Evolutionary conservation across 1,284 basidiomycete species (phyloP).

Genomic region (Trichosporon sp.): DNA sequence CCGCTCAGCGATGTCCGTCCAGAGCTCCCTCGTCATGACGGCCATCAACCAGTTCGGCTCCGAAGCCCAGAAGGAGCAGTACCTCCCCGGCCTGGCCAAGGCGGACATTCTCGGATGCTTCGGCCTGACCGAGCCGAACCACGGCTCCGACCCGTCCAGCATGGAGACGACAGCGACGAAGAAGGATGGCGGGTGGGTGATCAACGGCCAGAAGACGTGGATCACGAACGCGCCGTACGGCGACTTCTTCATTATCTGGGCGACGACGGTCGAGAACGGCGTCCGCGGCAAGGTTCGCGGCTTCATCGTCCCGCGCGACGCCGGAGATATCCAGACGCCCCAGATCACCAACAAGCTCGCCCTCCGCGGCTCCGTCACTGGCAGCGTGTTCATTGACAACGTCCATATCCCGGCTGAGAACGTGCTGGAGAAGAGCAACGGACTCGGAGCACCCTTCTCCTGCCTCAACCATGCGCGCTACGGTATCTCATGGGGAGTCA

Average conservation of each 20-base stretch:
- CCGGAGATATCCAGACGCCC: conserved; percentile 72
- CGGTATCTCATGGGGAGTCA: conserved; percentile 91
- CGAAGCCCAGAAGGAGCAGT: conserved; percentile 87
- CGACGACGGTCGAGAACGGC: conserved; percentile 56
- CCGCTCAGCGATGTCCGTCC: conserved; percentile 89
- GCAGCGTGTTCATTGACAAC: conserved; percentile 89
- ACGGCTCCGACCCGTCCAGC: conserved; percentile 87
- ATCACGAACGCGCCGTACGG: conserved; percentile 88
- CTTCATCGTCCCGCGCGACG: conserved; percentile 66
- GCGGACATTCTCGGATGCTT: conserved; percentile 94
- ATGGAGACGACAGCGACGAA: conserved; percentile 94
- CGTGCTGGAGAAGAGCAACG: conserved; percentile 72
- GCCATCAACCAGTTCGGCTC: conserved; percentile 89
- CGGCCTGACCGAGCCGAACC: conserved; percentile 93
- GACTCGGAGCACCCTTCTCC: conserved; percentile 81
- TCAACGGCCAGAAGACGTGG: conserved; percentile 95
- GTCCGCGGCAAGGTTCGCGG: conserved; percentile 78
- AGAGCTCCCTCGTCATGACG: conserved; percentile 96
- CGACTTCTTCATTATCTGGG: conserved; percentile 89
- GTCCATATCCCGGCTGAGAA: conserved; percentile 72
- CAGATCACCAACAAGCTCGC: conserved; percentile 92
- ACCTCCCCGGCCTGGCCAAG: conserved; percentile 71
- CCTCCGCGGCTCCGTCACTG: conserved; percentile 84
- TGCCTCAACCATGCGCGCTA: conserved; percentile 88
- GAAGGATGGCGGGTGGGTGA: conserved; percentile 75